These are phyloP conservation scores for Boletus huronensis DNA, from an alignment of 768 basidiomycete species.

Conservation along the genomic window DNA sequence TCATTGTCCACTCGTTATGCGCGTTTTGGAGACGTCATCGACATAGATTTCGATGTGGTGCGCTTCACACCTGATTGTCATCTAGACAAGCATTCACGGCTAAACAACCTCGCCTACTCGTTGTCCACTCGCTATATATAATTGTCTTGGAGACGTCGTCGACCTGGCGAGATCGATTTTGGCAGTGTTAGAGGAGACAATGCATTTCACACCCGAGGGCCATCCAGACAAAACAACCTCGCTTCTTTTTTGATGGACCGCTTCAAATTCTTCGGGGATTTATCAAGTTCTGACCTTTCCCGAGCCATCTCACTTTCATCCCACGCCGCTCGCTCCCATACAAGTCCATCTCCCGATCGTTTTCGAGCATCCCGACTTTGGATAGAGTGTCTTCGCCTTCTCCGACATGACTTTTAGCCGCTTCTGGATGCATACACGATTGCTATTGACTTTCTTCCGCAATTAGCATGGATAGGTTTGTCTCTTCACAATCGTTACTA, in stretches of 20 bases:
- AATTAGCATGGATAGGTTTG: background rate
- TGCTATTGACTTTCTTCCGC: background rate
- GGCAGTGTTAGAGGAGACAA: background rate
- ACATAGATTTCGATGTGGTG: background rate
- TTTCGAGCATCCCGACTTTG: background rate
- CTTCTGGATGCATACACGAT: background rate
- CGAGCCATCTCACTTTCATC: no score
- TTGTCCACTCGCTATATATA: background rate
- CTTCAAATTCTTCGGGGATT: background rate
- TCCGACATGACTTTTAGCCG: background rate
- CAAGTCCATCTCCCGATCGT: background rate
- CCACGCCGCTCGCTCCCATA: background rate
- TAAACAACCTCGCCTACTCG: background rate
- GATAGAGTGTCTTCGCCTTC: background rate
- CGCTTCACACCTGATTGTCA: background rate
- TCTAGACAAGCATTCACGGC: no score
- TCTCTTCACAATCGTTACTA: background rate
- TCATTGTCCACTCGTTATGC: background rate
- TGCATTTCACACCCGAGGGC: no score
- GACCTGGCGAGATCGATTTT: background rate
- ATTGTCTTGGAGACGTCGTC: no score
- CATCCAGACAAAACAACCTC: background rate
- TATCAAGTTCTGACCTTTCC: background rate
- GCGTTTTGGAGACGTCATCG: no score
- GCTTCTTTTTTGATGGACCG: background rate